Percentiles rank a stretch among this genome's conserved stretches.
Conservation (phyloP, 2,329 filamentous ascomycete species). For the Chrysosporium queenslandicum region DNA sequence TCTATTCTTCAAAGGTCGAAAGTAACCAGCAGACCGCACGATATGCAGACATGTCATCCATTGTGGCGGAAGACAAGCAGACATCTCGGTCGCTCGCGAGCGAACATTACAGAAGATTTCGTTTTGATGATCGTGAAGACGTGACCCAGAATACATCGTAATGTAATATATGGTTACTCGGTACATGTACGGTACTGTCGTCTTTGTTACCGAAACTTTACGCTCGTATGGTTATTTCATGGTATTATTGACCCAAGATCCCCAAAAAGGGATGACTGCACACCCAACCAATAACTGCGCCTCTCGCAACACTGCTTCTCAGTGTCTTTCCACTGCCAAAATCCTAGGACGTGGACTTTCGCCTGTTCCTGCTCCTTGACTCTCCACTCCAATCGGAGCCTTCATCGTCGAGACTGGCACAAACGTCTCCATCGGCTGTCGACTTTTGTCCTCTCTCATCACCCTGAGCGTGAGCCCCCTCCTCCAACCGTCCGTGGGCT, state of each 20-base stretch:
- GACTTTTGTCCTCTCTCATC: neutral
- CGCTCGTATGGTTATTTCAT: neutral
- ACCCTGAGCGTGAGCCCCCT: neutral
- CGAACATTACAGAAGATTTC: too few relatives aligned
- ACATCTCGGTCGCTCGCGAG: too few relatives aligned
- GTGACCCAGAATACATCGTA: neutral
- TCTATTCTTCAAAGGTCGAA: too few relatives aligned
- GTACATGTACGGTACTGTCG: neutral
- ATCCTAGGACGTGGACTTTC: neutral
- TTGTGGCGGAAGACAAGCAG: too few relatives aligned
- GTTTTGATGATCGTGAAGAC: too few relatives aligned
- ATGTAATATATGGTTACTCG: neutral
- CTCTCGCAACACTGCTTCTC: slow-evolving; percentile 2
- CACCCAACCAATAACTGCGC: slow-evolving; percentile 3
- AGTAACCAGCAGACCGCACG: too few relatives aligned
- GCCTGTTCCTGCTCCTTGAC: neutral
- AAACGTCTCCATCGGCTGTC: neutral
- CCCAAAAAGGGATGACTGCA: slow-evolving; percentile 5
- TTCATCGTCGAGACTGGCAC: too few relatives aligned
- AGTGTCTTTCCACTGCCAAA: neutral
- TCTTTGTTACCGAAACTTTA: neutral
- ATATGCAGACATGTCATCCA: too few relatives aligned
- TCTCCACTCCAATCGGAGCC: slow-evolving; percentile 1
- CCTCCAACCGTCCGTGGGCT: slow-evolving; percentile 4
- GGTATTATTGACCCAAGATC: slow-evolving; percentile 1